phyloP scores from a whole-genome alignment of 106 monocot species.

The Posidonia australis region DNA sequence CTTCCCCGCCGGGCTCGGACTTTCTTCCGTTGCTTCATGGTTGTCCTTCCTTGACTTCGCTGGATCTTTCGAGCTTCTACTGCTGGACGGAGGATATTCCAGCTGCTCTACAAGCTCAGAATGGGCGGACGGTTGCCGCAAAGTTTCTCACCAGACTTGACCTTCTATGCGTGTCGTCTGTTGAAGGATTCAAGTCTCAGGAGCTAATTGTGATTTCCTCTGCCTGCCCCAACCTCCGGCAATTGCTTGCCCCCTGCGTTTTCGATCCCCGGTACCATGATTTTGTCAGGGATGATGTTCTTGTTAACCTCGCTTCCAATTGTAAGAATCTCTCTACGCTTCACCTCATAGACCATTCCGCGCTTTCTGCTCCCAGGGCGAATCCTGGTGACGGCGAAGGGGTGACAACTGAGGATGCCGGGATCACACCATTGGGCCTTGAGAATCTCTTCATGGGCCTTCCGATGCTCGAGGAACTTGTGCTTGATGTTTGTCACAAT shows the following conservation, averaged over 20 bases:
- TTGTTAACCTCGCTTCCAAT: slow-evolving; percentile 37
- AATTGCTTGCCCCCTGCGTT: slow-evolving; percentile 44
- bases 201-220: slow-evolving; percentile 38
- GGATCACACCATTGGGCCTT: slow-evolving; percentile 39
- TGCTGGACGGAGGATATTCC: slow-evolving; percentile 90
- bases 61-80: slow-evolving; percentile 84
- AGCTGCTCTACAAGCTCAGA: slow-evolving; percentile 31
- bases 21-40: slow-evolving; percentile 33
- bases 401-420: slow-evolving; percentile 18
- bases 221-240: slow-evolving; percentile 50
- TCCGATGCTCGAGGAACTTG: slow-evolving; percentile 47
- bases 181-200: slow-evolving; percentile 53
- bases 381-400: slow-evolving; percentile 4
- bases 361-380: slow-evolving; percentile 19
- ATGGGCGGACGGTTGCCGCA: slow-evolving; percentile 18
- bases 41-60: slow-evolving; percentile 27
- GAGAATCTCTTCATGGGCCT: slow-evolving; percentile 34
- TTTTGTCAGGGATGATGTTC: slow-evolving; percentile 28
- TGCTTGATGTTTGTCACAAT: slow-evolving; percentile 44
- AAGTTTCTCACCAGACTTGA: slow-evolving; percentile 30
- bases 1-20: slow-evolving; percentile 34
- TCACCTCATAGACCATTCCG: slow-evolving; percentile 45
- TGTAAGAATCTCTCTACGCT: slow-evolving; percentile 51
- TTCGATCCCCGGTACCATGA: slow-evolving; percentile 68
- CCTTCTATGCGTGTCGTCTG: slow-evolving; percentile 33